Conservation (phyloP, 2,329 filamentous ascomycete species). For the Ambrosiella xylebori region DNA sequence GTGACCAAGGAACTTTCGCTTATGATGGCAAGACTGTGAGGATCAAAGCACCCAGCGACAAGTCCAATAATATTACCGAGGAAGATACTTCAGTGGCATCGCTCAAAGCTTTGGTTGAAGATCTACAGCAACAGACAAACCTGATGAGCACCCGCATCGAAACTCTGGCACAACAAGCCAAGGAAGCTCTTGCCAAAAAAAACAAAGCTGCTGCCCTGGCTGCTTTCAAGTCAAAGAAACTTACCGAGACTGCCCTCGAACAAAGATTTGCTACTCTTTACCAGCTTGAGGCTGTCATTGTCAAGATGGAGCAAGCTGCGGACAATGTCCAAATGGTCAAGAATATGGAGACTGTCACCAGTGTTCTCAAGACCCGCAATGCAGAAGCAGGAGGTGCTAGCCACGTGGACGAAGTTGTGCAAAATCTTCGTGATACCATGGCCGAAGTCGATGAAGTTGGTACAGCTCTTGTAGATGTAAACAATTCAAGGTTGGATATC, state of each 20-base stretch:
- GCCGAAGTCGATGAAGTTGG: constrained; percentile 66
- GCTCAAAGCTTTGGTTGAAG: constrained; percentile 60
- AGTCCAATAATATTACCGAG: constrained; percentile 39
- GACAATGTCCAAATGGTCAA: constrained; percentile 71
- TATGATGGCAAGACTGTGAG: constrained; percentile 57
- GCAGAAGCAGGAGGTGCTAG: constrained; percentile 60
- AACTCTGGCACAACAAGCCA: constrained; percentile 45
- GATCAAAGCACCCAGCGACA: constrained; percentile 34
- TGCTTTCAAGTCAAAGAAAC: constrained; percentile 66
- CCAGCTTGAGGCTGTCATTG: constrained; percentile 69
- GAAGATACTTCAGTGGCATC: constrained; percentile 73
- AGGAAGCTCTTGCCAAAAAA: constrained; percentile 52
- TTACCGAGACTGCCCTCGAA: constrained; percentile 55
- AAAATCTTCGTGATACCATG: constrained; percentile 64
- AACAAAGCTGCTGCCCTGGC: constrained; percentile 61
- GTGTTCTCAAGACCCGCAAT: constrained; percentile 57
- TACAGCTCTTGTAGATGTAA: constrained; percentile 51
- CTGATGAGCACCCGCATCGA: constrained; percentile 51
- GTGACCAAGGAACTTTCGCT: constrained; percentile 43
- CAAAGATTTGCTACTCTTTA: constrained; percentile 55
- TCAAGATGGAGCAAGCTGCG: constrained; percentile 69
- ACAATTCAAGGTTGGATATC: constrained; percentile 29
- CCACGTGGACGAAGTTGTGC: constrained; percentile 58
- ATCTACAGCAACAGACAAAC: constrained; percentile 55
- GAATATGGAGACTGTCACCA: constrained; percentile 63